Percentiles rank a stretch among this genome's conserved stretches.
Evolutionary conservation across 2,329 filamentous ascomycete genomes (phyloP).

Genomic region (Blastomyces parvus): DNA sequence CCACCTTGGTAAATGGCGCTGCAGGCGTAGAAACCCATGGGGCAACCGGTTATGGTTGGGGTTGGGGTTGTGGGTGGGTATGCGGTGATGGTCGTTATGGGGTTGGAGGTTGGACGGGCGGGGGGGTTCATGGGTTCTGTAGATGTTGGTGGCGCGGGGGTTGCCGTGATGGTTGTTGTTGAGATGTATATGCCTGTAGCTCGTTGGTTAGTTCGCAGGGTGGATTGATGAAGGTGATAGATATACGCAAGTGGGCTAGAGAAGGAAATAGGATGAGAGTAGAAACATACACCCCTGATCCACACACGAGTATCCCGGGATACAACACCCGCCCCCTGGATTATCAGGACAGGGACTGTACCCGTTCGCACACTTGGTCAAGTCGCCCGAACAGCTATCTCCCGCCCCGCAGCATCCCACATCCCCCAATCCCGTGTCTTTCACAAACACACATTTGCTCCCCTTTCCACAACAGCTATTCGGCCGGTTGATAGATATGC

Average conservation of each 20-base stretch:
- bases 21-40: constrained; percentile 87
- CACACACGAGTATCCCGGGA: constrained; percentile 50
- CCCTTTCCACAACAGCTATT: constrained; percentile 49
- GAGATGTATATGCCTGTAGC: constrained; percentile 26
- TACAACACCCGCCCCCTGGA: constrained; percentile 52
- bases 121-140: constrained; percentile 24
- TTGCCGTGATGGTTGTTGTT: constrained; percentile 28
- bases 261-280: background rate
- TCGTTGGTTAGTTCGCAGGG: background rate
- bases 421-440: constrained; percentile 45
- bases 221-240: constrained; percentile 5
- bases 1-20: constrained; percentile 69
- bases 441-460: constrained; percentile 45
- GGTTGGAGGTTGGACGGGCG: constrained; percentile 22
- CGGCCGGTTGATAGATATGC: constrained; percentile 46
- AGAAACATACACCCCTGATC: constrained; percentile 43
- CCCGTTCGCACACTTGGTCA: constrained; percentile 43
- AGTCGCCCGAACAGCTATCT: constrained; percentile 41
- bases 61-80: constrained; percentile 29
- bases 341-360: constrained; percentile 48
- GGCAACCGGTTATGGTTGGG: constrained; percentile 48
- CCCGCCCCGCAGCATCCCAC: constrained; percentile 53
- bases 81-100: constrained; percentile 6
- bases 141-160: constrained; percentile 24
- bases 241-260: background rate